Percentiles rank a stretch among this genome's conserved stretches.
These are phyloP conservation scores for Kurtzmaniella natalensis DNA, from an alignment of 1,139 yeast genomes.

Conservation along the genomic window DNA sequence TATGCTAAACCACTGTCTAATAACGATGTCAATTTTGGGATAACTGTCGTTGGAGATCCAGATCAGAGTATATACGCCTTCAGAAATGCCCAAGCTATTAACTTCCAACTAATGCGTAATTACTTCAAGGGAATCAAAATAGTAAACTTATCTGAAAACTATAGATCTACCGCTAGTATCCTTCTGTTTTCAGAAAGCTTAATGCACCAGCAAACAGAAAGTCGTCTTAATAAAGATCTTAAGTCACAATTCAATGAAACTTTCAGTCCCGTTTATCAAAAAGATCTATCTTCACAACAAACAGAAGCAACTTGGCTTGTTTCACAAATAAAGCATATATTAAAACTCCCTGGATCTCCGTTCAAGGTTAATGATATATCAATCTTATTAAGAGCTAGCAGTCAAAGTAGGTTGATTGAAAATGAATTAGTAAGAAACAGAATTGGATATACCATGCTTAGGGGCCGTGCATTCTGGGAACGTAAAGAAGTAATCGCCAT, in stretches of 20 bases:
- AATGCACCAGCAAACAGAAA: slow-evolving; percentile 54
- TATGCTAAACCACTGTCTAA: slow-evolving; percentile 15
- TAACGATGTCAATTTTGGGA: slow-evolving; percentile 31
- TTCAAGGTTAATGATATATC: slow-evolving; percentile 59
- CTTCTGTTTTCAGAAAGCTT: slow-evolving; percentile 60
- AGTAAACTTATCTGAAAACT: slow-evolving; percentile 61
- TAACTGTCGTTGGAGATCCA: slow-evolving; percentile 93
- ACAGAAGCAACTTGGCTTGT: slow-evolving; percentile 60
- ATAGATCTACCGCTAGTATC: slow-evolving; percentile 72
- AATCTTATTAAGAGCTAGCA: slow-evolving; percentile 61
- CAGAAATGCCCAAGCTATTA: slow-evolving; percentile 70
- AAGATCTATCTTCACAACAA: slow-evolving; percentile 28
- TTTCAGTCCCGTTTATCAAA: slow-evolving; percentile 42
- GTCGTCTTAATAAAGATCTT: slow-evolving; percentile 41
- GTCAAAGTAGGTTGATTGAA: slow-evolving; percentile 58
- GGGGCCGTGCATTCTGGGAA: slow-evolving; percentile 81
- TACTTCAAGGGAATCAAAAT: slow-evolving; percentile 31
- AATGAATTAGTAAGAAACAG: slow-evolving; percentile 47
- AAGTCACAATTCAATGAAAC: slow-evolving; percentile 39
- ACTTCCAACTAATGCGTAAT: slow-evolving; percentile 56
- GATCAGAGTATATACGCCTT: slow-evolving; percentile 93
- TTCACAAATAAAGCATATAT: slow-evolving; percentile 46
- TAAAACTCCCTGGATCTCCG: slow-evolving; percentile 29
- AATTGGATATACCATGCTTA: slow-evolving; percentile 63
- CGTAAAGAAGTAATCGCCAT: slow-evolving; percentile 61